These are phyloP conservation scores for Chrysanthemum lavandulifolium DNA, from an alignment of 129 eudicot genomes.

Conservation along the genomic window DNA sequence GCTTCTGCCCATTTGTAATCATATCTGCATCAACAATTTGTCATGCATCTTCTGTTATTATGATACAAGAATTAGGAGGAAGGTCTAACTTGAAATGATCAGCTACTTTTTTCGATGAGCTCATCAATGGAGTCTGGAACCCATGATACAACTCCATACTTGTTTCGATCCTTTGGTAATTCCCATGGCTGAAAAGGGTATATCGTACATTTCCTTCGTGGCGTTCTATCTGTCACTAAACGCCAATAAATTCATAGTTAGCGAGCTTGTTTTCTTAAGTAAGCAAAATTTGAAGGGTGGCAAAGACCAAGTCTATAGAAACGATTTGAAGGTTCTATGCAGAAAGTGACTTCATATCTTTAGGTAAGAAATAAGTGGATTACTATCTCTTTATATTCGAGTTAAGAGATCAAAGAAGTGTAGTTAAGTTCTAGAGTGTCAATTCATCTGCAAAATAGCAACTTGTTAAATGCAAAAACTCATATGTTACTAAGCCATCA, in stretches of 20 bases:
- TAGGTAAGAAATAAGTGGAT: too few relatives aligned
- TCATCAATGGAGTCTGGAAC: slow-evolving; percentile 59
- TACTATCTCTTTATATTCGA: too few relatives aligned
- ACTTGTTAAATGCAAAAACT: too few relatives aligned
- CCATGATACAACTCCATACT: slow-evolving; percentile 67
- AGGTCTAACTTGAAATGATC: slow-evolving; percentile 42
- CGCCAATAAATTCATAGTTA: slow-evolving; percentile 16
- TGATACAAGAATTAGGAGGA: slow-evolving; percentile 35
- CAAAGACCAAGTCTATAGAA: neutral
- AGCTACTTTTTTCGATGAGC: slow-evolving; percentile 51
- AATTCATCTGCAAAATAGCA: too few relatives aligned
- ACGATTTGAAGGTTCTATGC: neutral
- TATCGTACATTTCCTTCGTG: slow-evolving; percentile 65
- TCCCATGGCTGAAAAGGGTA: slow-evolving; percentile 81
- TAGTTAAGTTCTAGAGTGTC: too few relatives aligned
- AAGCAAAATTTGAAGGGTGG: neutral
- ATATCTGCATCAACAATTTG: slow-evolving; percentile 64
- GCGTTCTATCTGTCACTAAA: slow-evolving; percentile 48
- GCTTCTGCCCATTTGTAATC: slow-evolving; percentile 73
- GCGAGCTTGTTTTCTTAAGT: neutral
- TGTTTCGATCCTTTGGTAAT: slow-evolving; percentile 33
- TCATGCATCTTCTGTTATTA: slow-evolving; percentile 80
- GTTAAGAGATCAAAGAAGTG: too few relatives aligned
- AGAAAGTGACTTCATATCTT: too few relatives aligned
- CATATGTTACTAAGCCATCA: too few relatives aligned